Conservation (phyloP, 2,329 filamentous ascomycete species). For the Trichothecium roseum region DNA sequence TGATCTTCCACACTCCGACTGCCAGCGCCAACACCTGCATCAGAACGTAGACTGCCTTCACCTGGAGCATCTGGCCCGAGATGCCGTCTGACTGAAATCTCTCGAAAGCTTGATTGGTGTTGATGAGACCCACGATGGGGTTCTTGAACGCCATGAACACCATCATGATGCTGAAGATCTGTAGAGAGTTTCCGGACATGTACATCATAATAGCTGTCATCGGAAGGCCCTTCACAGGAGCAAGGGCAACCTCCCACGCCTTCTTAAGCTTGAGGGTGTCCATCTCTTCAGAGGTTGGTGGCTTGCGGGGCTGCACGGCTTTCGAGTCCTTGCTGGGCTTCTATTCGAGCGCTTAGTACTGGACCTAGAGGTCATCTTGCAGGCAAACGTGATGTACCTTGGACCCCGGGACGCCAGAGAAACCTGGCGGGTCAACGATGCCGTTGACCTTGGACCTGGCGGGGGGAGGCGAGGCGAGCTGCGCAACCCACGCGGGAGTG, state of each 20-base stretch:
- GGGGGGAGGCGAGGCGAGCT: conserved; percentile 62
- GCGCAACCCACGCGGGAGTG: conserved; percentile 68
- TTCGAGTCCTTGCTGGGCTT: conserved; percentile 31
- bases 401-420: conserved; percentile 43
- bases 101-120: conserved; percentile 79
- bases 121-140: conserved; percentile 73
- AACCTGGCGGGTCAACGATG: conserved; percentile 82
- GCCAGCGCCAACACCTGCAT: conserved; percentile 79
- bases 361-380: neutral
- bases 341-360: neutral
- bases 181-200: conserved; percentile 96
- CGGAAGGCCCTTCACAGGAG: conserved; percentile 83
- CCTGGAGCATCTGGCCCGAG: conserved; percentile 60
- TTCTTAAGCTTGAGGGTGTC: conserved; percentile 97
- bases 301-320: conserved; percentile 41
- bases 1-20: conserved; percentile 91
- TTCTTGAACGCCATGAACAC: conserved; percentile 99
- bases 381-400: conserved; percentile 36
- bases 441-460: conserved; percentile 54
- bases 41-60: conserved; percentile 78
- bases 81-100: conserved; percentile 81
- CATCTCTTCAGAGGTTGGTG: conserved; percentile 73
- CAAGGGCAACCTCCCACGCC: conserved; percentile 93
- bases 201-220: conserved; percentile 99
- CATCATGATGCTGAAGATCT: conserved; percentile 99